Conservation (phyloP, 1,284 basidiomycete genomes). For the Schizophyllum amplum region DNA sequence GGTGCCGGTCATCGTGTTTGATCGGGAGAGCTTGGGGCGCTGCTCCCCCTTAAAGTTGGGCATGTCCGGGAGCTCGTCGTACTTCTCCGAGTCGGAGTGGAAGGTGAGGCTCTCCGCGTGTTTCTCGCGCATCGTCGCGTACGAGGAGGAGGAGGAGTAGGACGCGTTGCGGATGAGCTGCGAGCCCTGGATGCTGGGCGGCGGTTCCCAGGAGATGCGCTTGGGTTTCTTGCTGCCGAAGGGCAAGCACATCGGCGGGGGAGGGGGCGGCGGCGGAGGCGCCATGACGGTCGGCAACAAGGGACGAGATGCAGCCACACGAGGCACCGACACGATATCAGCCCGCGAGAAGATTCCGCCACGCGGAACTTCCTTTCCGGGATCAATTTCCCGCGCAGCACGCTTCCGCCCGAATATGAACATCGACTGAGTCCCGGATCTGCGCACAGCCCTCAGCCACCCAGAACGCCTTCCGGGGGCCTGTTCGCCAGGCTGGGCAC, state of each 20-base stretch:
- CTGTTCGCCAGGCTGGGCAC: neutral
- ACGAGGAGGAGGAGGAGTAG: constrained; percentile 28
- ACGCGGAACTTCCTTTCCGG: neutral
- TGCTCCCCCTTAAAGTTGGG: constrained; percentile 16
- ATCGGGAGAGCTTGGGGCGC: constrained; percentile 20
- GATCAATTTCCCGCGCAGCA: neutral
- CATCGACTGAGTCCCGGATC: neutral
- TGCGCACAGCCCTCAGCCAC: neutral
- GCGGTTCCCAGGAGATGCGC: constrained; percentile 35
- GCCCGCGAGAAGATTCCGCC: neutral
- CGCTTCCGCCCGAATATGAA: neutral
- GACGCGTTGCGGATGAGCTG: constrained; percentile 30
- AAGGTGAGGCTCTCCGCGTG: constrained; percentile 34
- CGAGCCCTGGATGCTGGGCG: constrained; percentile 20
- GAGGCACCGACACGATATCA: neutral
- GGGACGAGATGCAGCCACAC: constrained; percentile 1
- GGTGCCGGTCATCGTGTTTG: constrained; percentile 45
- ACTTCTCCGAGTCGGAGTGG: constrained; percentile 48
- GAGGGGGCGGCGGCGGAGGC: constrained; percentile 32
- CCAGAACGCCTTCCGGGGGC: neutral
- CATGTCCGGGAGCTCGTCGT: constrained; percentile 26
- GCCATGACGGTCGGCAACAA: constrained; percentile 21
- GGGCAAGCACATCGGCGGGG: constrained; percentile 48
- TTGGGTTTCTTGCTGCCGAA: constrained; percentile 36
- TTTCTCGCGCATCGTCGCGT: constrained; percentile 26